Conservation (phyloP, 257 asterid species). For the Nemophila menziesii region DNA sequence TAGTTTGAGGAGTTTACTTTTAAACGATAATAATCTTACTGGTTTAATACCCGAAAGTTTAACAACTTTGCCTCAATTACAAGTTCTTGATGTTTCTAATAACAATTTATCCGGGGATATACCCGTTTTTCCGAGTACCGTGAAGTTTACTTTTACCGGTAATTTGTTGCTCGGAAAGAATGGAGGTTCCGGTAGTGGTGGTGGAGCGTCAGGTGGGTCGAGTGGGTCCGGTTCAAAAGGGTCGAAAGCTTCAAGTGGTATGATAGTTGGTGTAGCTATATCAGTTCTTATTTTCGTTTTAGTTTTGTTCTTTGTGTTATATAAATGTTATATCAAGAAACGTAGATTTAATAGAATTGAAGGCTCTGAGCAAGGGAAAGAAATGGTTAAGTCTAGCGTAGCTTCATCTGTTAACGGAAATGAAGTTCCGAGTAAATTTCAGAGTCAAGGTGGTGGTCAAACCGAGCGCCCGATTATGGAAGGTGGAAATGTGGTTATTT, state of each 20-base stretch:
- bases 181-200: slow-evolving; percentile 21
- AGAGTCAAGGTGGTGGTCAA: slow-evolving; percentile 74
- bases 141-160: slow-evolving; percentile 34
- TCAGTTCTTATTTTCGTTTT: slow-evolving; percentile 49
- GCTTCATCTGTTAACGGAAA: slow-evolving; percentile 28
- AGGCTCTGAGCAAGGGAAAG: slow-evolving; percentile 53
- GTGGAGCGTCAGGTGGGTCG: slow-evolving; percentile 29
- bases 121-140: slow-evolving; percentile 31
- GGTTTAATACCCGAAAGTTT: slow-evolving; percentile 51
- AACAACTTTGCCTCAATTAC: slow-evolving; percentile 52
- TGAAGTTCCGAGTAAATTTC: slow-evolving; percentile 43
- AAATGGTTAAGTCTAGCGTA: slow-evolving; percentile 32
- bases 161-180: slow-evolving; percentile 51
- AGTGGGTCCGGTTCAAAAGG: slow-evolving; percentile 19
- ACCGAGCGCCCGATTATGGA: slow-evolving; percentile 53
- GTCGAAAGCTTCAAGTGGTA: slow-evolving; percentile 40
- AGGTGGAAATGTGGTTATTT: slow-evolving; percentile 62
- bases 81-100: slow-evolving; percentile 62
- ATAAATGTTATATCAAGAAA: slow-evolving; percentile 50
- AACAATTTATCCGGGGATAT: slow-evolving; percentile 62
- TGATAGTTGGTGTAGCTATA: slow-evolving; percentile 64
- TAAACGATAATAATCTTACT: slow-evolving; percentile 63
- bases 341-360: slow-evolving; percentile 37
- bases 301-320: slow-evolving; percentile 59
- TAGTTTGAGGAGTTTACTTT: slow-evolving; percentile 48